These are phyloP conservation scores for Sclerotinia trifoliorum DNA, from an alignment of 2,329 filamentous ascomycete genomes.

Conservation along the genomic window DNA sequence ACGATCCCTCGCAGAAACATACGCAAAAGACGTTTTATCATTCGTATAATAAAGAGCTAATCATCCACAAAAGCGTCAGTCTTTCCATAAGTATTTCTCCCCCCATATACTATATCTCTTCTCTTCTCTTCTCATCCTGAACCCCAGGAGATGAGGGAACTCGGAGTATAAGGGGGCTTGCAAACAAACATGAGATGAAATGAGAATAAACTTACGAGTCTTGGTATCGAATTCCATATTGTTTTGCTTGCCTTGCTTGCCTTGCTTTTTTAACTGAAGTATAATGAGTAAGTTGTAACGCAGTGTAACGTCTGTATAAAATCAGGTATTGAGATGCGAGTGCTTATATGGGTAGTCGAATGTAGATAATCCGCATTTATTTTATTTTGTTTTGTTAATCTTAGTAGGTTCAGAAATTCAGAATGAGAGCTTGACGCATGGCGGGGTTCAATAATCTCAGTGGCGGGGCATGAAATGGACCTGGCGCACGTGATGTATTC, in stretches of 20 bases:
- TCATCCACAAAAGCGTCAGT: neutral
- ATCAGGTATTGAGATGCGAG: neutral
- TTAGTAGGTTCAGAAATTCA: too few relatives aligned
- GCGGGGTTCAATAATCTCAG: constrained; percentile 16
- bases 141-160: too few relatives aligned
- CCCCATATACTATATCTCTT: neutral
- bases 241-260: constrained; percentile 6
- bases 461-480: constrained; percentile 6
- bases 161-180: too few relatives aligned
- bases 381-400: too few relatives aligned
- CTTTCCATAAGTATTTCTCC: neutral
- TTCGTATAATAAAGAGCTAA: constrained; percentile 74
- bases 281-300: neutral
- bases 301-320: neutral
- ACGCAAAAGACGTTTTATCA: constrained; percentile 84
- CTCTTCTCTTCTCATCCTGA: neutral
- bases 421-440: neutral
- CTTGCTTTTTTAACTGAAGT: neutral
- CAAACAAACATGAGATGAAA: neutral
- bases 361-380: neutral
- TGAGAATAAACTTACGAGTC: constrained; percentile 56
- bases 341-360: neutral
- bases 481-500: constrained; percentile 11
- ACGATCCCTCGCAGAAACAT: constrained; percentile 76
- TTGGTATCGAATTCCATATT: constrained; percentile 74